These are phyloP conservation scores for Comarum palustre DNA, from an alignment of 306 rosid species.

Conservation along the genomic window DNA sequence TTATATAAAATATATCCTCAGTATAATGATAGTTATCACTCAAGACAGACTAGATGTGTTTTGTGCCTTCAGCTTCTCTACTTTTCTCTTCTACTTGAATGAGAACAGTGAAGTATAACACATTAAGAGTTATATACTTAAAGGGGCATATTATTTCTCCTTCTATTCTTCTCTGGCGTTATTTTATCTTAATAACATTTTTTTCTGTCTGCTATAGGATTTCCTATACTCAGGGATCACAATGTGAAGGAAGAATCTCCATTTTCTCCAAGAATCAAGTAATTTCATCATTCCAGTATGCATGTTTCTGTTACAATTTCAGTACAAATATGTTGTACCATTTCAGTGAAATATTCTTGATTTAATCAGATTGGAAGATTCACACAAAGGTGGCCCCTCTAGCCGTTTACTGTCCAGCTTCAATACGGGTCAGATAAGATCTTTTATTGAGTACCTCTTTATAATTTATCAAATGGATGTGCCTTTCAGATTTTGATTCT, in stretches of 20 bases:
- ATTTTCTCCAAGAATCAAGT: conserved; percentile 86
- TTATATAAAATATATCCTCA: background rate
- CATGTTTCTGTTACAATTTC: conserved; percentile 14
- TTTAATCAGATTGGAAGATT: conserved; percentile 71
- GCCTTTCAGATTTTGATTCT: conserved; percentile 16
- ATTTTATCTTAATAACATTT: conserved; percentile 14
- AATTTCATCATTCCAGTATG: conserved; percentile 29
- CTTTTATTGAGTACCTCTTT: conserved; percentile 8
- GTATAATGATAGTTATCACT: background rate
- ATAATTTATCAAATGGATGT: background rate
- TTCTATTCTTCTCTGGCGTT: background rate
- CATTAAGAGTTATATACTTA: background rate
- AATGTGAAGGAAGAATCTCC: conserved; percentile 73
- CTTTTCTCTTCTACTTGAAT: conserved; percentile 11
- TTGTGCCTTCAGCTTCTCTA: conserved; percentile 1
- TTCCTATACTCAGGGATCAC: conserved; percentile 61
- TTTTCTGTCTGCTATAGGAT: conserved; percentile 38
- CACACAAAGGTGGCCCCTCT: conserved; percentile 63
- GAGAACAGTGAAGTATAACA: conserved; percentile 7
- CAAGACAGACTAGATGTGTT: background rate
- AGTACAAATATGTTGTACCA: conserved; percentile 13
- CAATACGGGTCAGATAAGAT: conserved; percentile 54
- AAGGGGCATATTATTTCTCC: conserved; percentile 10
- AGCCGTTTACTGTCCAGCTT: conserved; percentile 61
- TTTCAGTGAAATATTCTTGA: conserved; percentile 26